phyloP scores from a whole-genome alignment of 2,329 filamentous ascomycete species.

The Sclerotinia subarctica region DNA sequence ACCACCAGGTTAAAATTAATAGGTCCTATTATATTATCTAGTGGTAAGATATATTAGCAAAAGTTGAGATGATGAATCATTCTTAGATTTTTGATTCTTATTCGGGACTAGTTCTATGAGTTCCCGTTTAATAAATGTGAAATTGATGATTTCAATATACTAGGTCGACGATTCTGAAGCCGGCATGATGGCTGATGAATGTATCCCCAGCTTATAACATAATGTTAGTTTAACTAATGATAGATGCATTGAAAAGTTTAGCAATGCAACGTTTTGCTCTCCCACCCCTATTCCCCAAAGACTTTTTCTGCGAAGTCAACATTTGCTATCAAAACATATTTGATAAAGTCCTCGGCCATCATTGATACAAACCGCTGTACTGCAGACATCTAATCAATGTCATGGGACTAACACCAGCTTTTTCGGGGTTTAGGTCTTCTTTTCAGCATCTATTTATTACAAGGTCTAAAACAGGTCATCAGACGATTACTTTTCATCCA shows the following conservation, averaged over 20 bases:
- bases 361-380: slow-evolving; percentile 27
- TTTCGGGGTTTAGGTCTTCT: slow-evolving; percentile 11
- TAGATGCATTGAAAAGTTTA: too few species aligned
- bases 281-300: too few species aligned
- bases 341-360: neutral
- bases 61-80: neutral
- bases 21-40: neutral
- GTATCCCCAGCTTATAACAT: neutral
- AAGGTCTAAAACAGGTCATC: too few species aligned
- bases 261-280: too few species aligned
- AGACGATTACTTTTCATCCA: slow-evolving; percentile 29
- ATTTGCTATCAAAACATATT: neutral
- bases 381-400: slow-evolving; percentile 26
- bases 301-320: neutral
- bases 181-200: slow-evolving; percentile 38
- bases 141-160: slow-evolving; percentile 29
- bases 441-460: too few species aligned
- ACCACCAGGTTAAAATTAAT: slow-evolving; percentile 20
- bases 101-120: slow-evolving; percentile 33
- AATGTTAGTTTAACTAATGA: neutral
- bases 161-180: slow-evolving; percentile 38
- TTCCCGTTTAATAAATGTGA: slow-evolving; percentile 25
- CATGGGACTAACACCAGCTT: slow-evolving; percentile 20
- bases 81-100: slow-evolving; percentile 23
- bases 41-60: slow-evolving; percentile 25